phyloP scores from a whole-genome alignment of 2,329 filamentous ascomycete species.

The Monilinia fructigena region DNA sequence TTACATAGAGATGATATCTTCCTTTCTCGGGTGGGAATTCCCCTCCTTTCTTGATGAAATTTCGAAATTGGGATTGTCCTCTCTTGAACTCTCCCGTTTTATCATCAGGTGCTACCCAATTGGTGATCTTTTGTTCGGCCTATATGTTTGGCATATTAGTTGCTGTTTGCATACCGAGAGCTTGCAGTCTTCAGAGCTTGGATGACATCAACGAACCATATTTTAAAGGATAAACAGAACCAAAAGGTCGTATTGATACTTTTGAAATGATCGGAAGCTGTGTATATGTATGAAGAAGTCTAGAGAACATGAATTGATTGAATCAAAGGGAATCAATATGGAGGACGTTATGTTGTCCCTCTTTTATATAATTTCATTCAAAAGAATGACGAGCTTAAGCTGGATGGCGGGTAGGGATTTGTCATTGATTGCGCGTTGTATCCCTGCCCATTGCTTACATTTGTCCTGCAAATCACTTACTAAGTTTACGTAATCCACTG shows the following conservation, averaged over 20 bases:
- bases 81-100: constrained; percentile 91
- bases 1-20: constrained; percentile 87
- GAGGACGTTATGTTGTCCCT: not conserved
- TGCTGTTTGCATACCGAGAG: not conserved
- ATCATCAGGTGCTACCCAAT: constrained; percentile 78
- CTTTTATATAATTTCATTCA: constrained; percentile 3
- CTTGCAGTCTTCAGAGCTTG: not conserved
- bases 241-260: constrained; percentile 7
- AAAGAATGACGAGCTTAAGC: constrained; percentile 13
- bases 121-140: constrained; percentile 60
- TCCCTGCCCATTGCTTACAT: constrained; percentile 19
- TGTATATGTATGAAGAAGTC: constrained; percentile 17
- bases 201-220: constrained; percentile 22
- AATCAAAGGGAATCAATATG: too few species aligned
- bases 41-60: constrained; percentile 60
- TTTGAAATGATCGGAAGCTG: constrained; percentile 19
- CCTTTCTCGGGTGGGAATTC: constrained; percentile 75
- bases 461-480: constrained; percentile 17
- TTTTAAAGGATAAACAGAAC: constrained; percentile 17
- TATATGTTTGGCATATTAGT: constrained; percentile 22
- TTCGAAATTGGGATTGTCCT: constrained; percentile 77
- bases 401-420: constrained; percentile 20
- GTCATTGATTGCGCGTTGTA: constrained; percentile 7
- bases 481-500: constrained; percentile 16
- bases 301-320: constrained; percentile 23